A percentile compares a stretch with the other conserved stretches of the same genome.
Conservation (phyloP, 768 basidiomycete genomes). For the Lactifluus subvellereus region DNA sequence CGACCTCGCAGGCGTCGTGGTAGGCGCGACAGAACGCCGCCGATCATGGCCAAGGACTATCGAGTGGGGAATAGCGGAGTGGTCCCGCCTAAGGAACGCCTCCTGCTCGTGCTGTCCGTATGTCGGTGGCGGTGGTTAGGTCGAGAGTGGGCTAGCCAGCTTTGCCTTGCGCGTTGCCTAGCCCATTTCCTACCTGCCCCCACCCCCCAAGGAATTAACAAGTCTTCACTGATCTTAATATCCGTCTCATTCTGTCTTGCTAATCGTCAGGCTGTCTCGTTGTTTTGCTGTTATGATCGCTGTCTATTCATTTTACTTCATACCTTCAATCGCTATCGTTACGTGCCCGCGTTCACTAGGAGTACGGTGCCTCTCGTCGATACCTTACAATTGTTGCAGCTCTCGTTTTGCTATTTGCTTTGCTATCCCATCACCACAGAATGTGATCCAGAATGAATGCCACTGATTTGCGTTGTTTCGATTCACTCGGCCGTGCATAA, state of each 20-base stretch:
- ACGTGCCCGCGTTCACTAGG: not conserved
- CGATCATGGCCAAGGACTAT: constrained; percentile 13
- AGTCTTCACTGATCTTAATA: not conserved
- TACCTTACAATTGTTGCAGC: not conserved
- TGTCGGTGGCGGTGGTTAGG: no score
- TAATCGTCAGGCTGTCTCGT: not conserved
- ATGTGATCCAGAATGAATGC: no score
- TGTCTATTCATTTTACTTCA: no score
- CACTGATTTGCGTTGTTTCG: not conserved
- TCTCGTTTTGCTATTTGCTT: no score
- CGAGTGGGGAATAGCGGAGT: not conserved
- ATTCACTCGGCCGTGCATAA: not conserved
- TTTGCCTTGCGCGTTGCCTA: no score
- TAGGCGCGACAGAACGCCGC: not conserved
- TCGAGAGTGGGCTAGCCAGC: no score
- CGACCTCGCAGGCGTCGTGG: not conserved
- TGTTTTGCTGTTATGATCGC: not conserved
- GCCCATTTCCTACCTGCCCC: no score
- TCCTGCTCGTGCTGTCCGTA: not conserved
- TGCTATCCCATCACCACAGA: no score
- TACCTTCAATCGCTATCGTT: not conserved
- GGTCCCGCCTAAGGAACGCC: not conserved
- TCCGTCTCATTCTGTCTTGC: no score
- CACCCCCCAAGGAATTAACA: no score
- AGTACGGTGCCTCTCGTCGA: not conserved